A percentile compares a stretch with the other conserved stretches of the same genome.
These are phyloP conservation scores for Hyphopichia fennica DNA, from an alignment of 1,139 yeast genomes.

Conservation along the genomic window DNA sequence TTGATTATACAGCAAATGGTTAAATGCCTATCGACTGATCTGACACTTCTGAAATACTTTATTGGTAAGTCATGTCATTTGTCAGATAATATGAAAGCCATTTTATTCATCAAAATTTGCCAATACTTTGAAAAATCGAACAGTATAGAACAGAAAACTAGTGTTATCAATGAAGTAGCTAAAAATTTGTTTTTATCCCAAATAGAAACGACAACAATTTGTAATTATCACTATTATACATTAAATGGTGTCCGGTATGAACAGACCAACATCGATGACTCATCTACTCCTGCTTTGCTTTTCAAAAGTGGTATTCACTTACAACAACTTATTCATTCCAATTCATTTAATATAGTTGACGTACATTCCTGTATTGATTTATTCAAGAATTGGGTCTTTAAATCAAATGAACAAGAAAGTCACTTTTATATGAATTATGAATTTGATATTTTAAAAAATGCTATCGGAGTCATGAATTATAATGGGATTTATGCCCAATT, in stretches of 20 bases:
- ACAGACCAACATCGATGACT: not conserved
- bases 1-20: slow-evolving; percentile 12
- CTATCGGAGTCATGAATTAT: not conserved
- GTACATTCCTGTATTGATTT: not conserved
- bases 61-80: slow-evolving; percentile 5
- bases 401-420: not conserved
- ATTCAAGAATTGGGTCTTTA: not conserved
- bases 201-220: slow-evolving; percentile 9
- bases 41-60: not conserved
- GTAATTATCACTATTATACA: slow-evolving; percentile 21
- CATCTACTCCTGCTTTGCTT: not conserved
- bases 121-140: slow-evolving; percentile 12
- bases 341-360: not conserved
- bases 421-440: not conserved
- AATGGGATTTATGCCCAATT: not conserved
- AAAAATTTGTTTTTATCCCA: slow-evolving; percentile 11
- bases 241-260: slow-evolving; percentile 17
- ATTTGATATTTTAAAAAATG: not conserved
- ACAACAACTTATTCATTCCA: not conserved
- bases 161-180: slow-evolving; percentile 6
- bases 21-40: slow-evolving; percentile 9
- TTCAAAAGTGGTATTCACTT: not conserved
- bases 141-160: slow-evolving; percentile 10
- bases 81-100: slow-evolving; percentile 8
- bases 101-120: slow-evolving; percentile 7